phyloP scores from a whole-genome alignment of 768 basidiomycete species.

The Agaricus blazei region DNA sequence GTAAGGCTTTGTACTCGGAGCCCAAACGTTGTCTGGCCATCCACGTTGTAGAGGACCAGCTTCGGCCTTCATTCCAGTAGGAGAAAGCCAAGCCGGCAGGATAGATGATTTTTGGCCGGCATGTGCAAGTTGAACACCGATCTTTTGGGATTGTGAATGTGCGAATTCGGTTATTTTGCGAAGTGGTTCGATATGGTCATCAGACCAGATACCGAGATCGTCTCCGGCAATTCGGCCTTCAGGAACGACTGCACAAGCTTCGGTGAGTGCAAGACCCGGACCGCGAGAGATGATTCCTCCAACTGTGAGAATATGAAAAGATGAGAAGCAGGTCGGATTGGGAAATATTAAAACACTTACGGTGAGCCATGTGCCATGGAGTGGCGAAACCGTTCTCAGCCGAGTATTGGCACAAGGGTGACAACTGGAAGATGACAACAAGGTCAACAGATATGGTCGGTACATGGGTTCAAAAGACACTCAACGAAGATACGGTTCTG shows the following conservation, averaged over 20 bases:
- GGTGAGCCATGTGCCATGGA: slow-evolving; percentile 55
- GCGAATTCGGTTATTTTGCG: slow-evolving; percentile 43
- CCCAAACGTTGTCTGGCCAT: slow-evolving; percentile 50
- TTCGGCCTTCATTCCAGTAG: slow-evolving; percentile 15
- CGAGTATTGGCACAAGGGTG: slow-evolving; percentile 59
- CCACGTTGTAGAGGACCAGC: slow-evolving; percentile 27
- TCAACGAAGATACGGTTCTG: slow-evolving; percentile 51
- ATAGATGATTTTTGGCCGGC: slow-evolving; percentile 70
- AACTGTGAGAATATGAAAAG: slow-evolving; percentile 23
- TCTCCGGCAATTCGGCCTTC: slow-evolving; percentile 59
- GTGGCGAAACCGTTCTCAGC: slow-evolving; percentile 45
- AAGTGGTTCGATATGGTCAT: slow-evolving; percentile 29
- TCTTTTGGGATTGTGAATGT: slow-evolving; percentile 62
- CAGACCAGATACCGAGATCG: slow-evolving; percentile 58
- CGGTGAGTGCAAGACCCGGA: slow-evolving; percentile 53
- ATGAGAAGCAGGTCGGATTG: slow-evolving; percentile 7
- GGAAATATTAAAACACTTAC: slow-evolving; percentile 33
- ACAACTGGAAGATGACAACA: slow-evolving; percentile 25
- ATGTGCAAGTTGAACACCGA: slow-evolving; percentile 72
- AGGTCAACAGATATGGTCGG: not conserved
- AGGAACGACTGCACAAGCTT: slow-evolving; percentile 55
- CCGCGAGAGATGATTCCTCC: slow-evolving; percentile 45
- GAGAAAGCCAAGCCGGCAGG: slow-evolving; percentile 51
- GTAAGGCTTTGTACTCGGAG: slow-evolving; percentile 47
- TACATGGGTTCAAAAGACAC: slow-evolving; percentile 12